These are phyloP conservation scores for Pestalotiopsis sp. DNA, from an alignment of 2,329 filamentous ascomycete species.

Conservation along the genomic window DNA sequence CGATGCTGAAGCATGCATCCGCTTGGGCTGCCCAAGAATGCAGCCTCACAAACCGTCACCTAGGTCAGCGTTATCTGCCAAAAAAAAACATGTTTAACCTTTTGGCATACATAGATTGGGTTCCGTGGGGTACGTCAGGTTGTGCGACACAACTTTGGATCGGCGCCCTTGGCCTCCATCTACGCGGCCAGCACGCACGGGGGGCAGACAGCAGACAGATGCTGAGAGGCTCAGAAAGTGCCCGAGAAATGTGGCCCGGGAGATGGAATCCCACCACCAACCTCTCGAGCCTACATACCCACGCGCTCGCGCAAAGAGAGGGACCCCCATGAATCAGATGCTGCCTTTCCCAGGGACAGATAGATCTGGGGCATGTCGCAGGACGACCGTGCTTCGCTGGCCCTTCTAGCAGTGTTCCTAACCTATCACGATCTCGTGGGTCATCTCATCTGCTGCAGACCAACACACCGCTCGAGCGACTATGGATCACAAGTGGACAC, in stretches of 20 bases:
- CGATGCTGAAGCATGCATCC: not conserved
- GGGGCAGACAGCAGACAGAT: not conserved
- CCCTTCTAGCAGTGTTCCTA: not conserved
- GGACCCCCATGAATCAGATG: not conserved
- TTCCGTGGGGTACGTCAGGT: not conserved
- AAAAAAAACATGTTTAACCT: not conserved
- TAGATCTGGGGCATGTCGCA: not conserved
- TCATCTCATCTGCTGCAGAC: not conserved
- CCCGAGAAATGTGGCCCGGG: not conserved
- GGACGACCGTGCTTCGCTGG: not conserved
- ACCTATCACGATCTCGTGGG: not conserved
- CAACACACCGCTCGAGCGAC: not conserved
- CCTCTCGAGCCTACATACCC: not conserved
- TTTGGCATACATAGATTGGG: not conserved
- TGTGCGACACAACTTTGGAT: not conserved
- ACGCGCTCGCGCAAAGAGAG: no score
- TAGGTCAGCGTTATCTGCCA: not conserved
- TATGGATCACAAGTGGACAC: not conserved
- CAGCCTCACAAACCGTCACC: not conserved
- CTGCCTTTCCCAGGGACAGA: not conserved
- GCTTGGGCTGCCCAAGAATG: not conserved
- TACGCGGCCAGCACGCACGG: not conserved
- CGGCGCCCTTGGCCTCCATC: not conserved
- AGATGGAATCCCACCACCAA: not conserved
- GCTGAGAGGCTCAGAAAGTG: not conserved